Percentiles rank a stretch among this genome's conserved stretches.
Conservation (phyloP, 2,329 filamentous ascomycete species). For the Colletotrichum noveboracense region DNA sequence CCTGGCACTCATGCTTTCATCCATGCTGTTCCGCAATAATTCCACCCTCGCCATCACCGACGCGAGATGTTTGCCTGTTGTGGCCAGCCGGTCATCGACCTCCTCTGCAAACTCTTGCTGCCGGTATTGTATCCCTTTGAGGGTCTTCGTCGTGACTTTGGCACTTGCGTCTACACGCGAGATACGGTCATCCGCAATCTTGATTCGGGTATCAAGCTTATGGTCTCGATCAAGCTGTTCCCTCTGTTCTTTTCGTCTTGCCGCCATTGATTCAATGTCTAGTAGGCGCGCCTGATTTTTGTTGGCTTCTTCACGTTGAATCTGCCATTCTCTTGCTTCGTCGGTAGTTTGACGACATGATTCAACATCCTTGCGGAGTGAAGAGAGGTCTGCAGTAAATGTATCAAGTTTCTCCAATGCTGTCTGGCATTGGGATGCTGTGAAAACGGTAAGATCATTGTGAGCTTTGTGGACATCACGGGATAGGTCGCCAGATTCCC, state of each 20-base stretch:
- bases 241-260: not conserved
- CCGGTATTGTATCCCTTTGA: not conserved
- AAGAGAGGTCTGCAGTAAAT: not conserved
- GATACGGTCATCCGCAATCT: not conserved
- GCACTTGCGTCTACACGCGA: not conserved
- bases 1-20: not conserved
- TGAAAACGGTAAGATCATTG: not conserved
- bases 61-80: not conserved
- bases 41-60: not conserved
- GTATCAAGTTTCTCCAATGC: not conserved
- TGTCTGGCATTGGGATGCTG: not conserved
- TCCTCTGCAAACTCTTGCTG: not conserved
- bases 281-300: not conserved
- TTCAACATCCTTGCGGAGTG: not conserved
- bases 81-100: not conserved
- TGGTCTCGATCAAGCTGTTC: not conserved
- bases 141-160: not conserved
- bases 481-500: not conserved
- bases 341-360: not conserved
- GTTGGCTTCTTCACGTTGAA: not conserved
- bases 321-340: not conserved
- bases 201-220: not conserved
- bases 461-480: slow-evolving; percentile 5
- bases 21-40: not conserved
- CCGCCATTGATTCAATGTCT: not conserved